These are phyloP conservation scores for Mrakia frigida DNA, from an alignment of 768 basidiomycete species.

Conservation along the genomic window DNA sequence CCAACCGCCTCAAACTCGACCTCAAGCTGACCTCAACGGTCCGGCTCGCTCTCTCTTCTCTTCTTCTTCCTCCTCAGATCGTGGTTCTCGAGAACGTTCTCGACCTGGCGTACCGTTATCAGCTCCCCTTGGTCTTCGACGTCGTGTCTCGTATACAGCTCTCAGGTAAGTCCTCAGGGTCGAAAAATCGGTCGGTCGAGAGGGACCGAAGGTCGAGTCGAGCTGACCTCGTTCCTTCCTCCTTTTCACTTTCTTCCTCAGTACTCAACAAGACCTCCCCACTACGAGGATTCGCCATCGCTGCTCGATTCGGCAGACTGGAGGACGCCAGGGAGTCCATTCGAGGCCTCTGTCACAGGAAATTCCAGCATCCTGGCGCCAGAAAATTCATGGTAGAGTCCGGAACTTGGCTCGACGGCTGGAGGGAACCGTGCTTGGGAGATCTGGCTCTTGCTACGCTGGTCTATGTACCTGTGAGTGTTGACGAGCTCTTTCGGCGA, in stretches of 20 bases:
- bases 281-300: constrained; percentile 3
- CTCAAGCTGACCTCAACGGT: neutral
- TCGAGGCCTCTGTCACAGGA: neutral
- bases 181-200: neutral
- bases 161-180: neutral
- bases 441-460: neutral
- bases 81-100: neutral
- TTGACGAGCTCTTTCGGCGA: neutral
- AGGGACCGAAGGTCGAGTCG: neutral
- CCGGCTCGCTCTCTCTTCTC: neutral
- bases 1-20: neutral
- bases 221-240: neutral
- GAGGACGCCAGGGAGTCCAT: constrained; percentile 9
- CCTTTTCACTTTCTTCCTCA: neutral
- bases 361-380: constrained; percentile 1
- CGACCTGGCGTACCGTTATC: neutral
- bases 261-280: neutral
- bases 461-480: constrained; percentile 1
- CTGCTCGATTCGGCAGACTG: neutral
- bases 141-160: neutral
- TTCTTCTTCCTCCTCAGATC: neutral
- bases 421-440: neutral
- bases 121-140: neutral
- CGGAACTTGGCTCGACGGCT: neutral
- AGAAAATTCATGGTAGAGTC: neutral